Percentiles rank a stretch among this genome's conserved stretches.
phyloP scores from a whole-genome alignment of 805 yeast genomes.

The Ogataea thermomethanolica region DNA sequence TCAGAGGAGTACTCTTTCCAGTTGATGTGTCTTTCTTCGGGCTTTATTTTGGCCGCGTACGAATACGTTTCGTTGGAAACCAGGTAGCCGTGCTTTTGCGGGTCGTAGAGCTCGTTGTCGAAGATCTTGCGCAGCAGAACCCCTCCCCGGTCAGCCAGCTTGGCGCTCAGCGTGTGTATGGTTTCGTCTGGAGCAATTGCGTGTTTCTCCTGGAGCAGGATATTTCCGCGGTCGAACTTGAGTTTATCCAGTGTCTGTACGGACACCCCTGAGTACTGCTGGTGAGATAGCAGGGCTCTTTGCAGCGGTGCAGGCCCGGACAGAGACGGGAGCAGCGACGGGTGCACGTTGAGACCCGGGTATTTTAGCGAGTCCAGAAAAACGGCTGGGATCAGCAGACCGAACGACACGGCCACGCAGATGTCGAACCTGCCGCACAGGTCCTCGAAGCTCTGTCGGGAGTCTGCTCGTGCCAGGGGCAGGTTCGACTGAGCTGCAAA shows the following conservation, averaged over 20 bases:
- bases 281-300: constrained; percentile 64
- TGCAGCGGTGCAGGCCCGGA: constrained; percentile 93
- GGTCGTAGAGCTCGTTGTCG: constrained; percentile 28
- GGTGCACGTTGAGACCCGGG: constrained; percentile 90
- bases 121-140: constrained; percentile 48
- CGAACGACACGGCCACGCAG: constrained; percentile 91
- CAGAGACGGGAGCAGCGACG: constrained; percentile 77
- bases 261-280: constrained; percentile 71
- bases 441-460: constrained; percentile 35
- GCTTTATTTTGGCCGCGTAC: constrained; percentile 54
- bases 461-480: constrained; percentile 50
- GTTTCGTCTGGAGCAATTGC: constrained; percentile 43
- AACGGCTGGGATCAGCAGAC: constrained; percentile 66
- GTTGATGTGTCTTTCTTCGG: constrained; percentile 39
- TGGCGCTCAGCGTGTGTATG: constrained; percentile 41
- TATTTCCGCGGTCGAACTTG: constrained; percentile 75
- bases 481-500: constrained; percentile 37
- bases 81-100: constrained; percentile 14
- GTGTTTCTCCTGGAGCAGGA: constrained; percentile 55
- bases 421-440: constrained; percentile 44
- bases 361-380: constrained; percentile 46
- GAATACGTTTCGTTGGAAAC: constrained; percentile 37
- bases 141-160: constrained; percentile 63
- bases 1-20: constrained; percentile 44
- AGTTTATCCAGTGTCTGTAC: constrained; percentile 88